Base-by-base conservation (phyloP, 148 eudicot genomes). In the Rhododendron williamsianum region DNA sequence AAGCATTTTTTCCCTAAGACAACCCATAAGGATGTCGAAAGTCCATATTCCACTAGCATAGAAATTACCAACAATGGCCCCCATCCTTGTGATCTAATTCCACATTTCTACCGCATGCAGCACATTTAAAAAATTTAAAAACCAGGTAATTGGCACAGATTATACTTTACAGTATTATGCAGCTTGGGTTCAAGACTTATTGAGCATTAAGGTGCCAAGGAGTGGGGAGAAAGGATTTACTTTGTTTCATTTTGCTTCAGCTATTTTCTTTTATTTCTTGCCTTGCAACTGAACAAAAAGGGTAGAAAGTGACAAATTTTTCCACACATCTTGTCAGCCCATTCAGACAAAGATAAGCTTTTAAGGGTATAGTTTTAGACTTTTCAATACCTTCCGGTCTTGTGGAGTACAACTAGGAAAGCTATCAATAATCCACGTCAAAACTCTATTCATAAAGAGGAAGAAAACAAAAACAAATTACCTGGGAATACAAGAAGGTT, bases 401-500 rank as follows among this genome's bases (percentile, higher is more conserved):
- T 49, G 48, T 33, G 46, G 69, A 35, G 49, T 30, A n/a, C 41
- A 33, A 45, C 58, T 1, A 45, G 18, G 6, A 35, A 38, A 74
- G 30, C 11, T 60, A 30, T 63, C 76, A 80, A 67, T 19, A 19
- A 12, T 33, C 23, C 18, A 21, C 33, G 8, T 19, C 25, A 25
- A 33, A 65, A 48, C 21, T 80, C n/a, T 46, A 38, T 49, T n/a
- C 76, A 80, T 49, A 38, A 35, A 81, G 72, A n/a, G 21, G 60
- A 21, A 51, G 21, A 67, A 48, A 35, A 54, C 27, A n/a, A 51
- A 35, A 35, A 36, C 51, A n/a, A 38, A 78, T 19, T 80, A 89
- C 91, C 91, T 89, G 91, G 82, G 91, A 89, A 85, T 89, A 89
- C 81, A 89, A 85, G 89, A 89, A 89, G 48, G 91, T 89, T 87